phyloP scores from a whole-genome alignment of 1,284 basidiomycete species.

The Coniophora puteana region DNA sequence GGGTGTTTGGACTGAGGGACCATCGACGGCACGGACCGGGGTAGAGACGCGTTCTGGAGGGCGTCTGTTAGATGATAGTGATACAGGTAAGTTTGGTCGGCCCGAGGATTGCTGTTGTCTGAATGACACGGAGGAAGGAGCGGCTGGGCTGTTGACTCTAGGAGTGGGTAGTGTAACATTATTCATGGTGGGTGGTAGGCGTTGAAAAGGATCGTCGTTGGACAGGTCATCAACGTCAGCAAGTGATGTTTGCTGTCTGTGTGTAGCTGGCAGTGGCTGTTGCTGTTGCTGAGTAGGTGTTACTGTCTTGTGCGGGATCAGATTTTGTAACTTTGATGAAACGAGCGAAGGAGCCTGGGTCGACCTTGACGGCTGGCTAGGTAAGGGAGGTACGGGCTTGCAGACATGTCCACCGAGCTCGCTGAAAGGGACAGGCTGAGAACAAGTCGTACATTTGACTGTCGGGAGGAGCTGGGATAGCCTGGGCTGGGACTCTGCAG shows the following conservation, averaged over 20 bases:
- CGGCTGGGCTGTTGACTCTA: conserved; percentile 2
- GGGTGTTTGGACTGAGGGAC: conserved; percentile 13
- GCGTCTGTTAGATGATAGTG: not conserved
- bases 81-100: not conserved
- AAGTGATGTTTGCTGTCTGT: not conserved
- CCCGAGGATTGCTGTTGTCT: too few relatives aligned
- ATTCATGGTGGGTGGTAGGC: conserved; percentile 13
- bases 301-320: conserved; percentile 20
- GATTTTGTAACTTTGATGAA: conserved; percentile 34
- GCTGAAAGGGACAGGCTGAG: conserved; percentile 60
- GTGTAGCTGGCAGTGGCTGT: conserved; percentile 6
- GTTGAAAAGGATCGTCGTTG: conserved; percentile 24
- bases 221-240: conserved; percentile 3
- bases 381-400: conserved; percentile 41
- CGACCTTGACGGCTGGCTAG: conserved; percentile 29
- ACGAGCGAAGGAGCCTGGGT: conserved; percentile 26
- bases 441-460: conserved; percentile 81
- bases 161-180: conserved; percentile 2
- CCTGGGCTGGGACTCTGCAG: conserved; percentile 31
- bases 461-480: conserved; percentile 77
- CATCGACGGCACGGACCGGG: conserved; percentile 15
- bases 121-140: conserved; percentile 3
- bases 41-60: conserved; percentile 16
- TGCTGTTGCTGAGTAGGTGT: conserved; percentile 4
- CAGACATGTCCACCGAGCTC: conserved; percentile 77